Evolutionary conservation across 1,284 basidiomycete genomes (phyloP).

Genomic region (Papiliotrema terrestris): DNA sequence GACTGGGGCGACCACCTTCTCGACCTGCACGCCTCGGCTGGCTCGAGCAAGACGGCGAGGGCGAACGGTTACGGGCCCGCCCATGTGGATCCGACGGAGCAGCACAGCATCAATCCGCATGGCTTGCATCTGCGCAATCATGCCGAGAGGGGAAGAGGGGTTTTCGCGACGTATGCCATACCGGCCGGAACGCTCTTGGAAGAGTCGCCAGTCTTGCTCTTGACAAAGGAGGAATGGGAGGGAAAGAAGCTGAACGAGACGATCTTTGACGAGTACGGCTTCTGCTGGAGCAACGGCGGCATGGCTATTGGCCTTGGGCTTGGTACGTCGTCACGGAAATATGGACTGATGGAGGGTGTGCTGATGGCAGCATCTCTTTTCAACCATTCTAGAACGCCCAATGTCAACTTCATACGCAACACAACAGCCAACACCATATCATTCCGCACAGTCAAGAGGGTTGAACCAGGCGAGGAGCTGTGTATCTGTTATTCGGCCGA

Average conservation of each 20-base stretch:
- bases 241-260: constrained; percentile 60
- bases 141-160: constrained; percentile 39
- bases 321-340: constrained; percentile 55
- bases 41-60: not conserved
- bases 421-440: constrained; percentile 27
- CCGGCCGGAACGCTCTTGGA: constrained; percentile 68
- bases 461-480: constrained; percentile 39
- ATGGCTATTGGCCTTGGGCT: constrained; percentile 86
- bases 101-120: constrained; percentile 38
- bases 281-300: constrained; percentile 70
- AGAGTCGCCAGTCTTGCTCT: constrained; percentile 78
- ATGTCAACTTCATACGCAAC: constrained; percentile 45
- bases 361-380: constrained; percentile 43
- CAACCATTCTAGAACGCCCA: constrained; percentile 48
- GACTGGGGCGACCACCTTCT: not conserved
- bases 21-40: not conserved
- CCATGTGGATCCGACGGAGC: not conserved
- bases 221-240: constrained; percentile 68
- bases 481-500: constrained; percentile 47
- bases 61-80: not conserved
- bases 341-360: too few relatives aligned
- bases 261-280: constrained; percentile 77
- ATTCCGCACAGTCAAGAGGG: constrained; percentile 31
- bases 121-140: constrained; percentile 32
- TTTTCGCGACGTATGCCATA: constrained; percentile 57